These are phyloP conservation scores for Axilococcus clingmanii DNA, from an alignment of 139 green algal species.

Conservation along the genomic window DNA sequence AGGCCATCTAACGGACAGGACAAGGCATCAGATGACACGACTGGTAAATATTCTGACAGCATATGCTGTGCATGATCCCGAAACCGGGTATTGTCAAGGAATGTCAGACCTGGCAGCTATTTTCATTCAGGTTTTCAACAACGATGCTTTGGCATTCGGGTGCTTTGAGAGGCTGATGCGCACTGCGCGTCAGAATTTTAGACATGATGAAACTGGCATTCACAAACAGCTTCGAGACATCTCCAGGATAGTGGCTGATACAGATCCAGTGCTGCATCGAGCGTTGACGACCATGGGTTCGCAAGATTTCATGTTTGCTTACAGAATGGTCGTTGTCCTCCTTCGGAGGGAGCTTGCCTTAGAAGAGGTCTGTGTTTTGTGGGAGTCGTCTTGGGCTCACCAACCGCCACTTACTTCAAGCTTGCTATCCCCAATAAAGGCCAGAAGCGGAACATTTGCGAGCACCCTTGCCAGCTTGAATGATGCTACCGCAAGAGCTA, in stretches of 20 bases:
- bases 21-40: constrained; percentile 36
- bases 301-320: constrained; percentile 70
- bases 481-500: too few relatives aligned
- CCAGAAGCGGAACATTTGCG: constrained; percentile 5
- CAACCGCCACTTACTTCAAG: neutral
- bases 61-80: constrained; percentile 72
- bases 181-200: constrained; percentile 57
- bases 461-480: too few relatives aligned
- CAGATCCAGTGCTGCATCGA: constrained; percentile 35
- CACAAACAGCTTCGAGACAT: constrained; percentile 48
- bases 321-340: constrained; percentile 70
- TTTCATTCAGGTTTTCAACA: constrained; percentile 65
- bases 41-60: constrained; percentile 64
- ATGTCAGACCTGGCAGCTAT: constrained; percentile 82
- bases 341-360: constrained; percentile 64
- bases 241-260: constrained; percentile 28
- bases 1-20: constrained; percentile 26
- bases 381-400: constrained; percentile 20
- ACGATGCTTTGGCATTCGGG: constrained; percentile 76
- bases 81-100: constrained; percentile 77
- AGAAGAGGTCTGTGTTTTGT: constrained; percentile 28
- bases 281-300: constrained; percentile 40
- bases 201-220: constrained; percentile 57
- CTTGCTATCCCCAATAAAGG: neutral
- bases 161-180: constrained; percentile 76